Evolutionary conservation across 1,284 basidiomycete species (phyloP).

Genomic region (Sanguinoderma infundibulare): DNA sequence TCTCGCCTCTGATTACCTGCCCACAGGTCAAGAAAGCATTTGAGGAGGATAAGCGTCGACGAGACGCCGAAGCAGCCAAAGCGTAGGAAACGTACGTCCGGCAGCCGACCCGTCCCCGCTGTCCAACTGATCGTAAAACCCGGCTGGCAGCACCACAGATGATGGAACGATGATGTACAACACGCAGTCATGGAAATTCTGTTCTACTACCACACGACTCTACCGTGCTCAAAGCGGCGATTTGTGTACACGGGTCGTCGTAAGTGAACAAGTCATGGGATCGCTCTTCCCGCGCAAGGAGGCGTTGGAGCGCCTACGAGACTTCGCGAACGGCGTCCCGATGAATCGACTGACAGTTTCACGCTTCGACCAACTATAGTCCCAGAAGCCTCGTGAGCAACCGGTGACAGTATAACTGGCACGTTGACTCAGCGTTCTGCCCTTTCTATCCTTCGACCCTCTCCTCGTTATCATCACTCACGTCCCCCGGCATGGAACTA

Average conservation of each 20-base stretch:
- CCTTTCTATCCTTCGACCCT: background rate
- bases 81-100: background rate
- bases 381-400: constrained; percentile 9
- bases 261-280: constrained; percentile 3
- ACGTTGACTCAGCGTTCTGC: background rate
- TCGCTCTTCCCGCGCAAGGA: background rate
- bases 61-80: constrained; percentile 18
- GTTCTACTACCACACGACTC: too few species aligned
- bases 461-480: background rate
- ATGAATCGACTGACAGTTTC: background rate
- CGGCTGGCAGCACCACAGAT: too few species aligned
- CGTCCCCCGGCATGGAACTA: background rate
- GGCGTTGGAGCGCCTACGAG: background rate
- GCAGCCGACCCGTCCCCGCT: background rate
- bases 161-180: background rate
- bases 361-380: constrained; percentile 1
- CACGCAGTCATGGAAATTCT: background rate
- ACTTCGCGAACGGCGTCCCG: constrained; percentile 1
- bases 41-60: constrained; percentile 36
- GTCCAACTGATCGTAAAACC: background rate
- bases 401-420: constrained; percentile 6
- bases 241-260: background rate
- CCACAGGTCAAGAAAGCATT: constrained; percentile 43
- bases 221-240: background rate
- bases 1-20: background rate